A percentile compares a stretch with the other conserved stretches of the same genome.
phyloP scores from a whole-genome alignment of 1,284 basidiomycete genomes.

The Ganoderma lucidum region DNA sequence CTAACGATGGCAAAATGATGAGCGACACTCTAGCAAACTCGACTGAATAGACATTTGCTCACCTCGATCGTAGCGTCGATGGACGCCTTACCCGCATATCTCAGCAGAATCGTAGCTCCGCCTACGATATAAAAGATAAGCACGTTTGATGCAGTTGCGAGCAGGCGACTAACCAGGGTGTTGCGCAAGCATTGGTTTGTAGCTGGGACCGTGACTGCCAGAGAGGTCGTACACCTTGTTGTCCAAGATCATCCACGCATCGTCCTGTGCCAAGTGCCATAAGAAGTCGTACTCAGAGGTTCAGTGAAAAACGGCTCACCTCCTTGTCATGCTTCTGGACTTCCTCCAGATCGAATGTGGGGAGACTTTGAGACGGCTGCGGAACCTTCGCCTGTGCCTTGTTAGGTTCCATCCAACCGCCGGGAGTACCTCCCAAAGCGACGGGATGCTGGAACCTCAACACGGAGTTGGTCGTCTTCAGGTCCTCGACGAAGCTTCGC shows the following conservation, averaged over 20 bases:
- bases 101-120: slow-evolving; percentile 32
- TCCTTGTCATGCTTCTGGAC: slow-evolving; percentile 34
- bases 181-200: slow-evolving; percentile 32
- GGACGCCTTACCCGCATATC: slow-evolving; percentile 36
- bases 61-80: slow-evolving; percentile 35
- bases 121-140: slow-evolving; percentile 15
- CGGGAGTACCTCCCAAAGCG: slow-evolving; percentile 29
- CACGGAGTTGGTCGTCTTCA: slow-evolving; percentile 12
- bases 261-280: slow-evolving; percentile 24
- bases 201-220: neutral
- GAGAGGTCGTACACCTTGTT: slow-evolving; percentile 37
- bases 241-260: slow-evolving; percentile 38
- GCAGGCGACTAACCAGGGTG: slow-evolving; percentile 34
- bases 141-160: neutral
- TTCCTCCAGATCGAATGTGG: slow-evolving; percentile 33
- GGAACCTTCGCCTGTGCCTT: neutral
- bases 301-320: slow-evolving; percentile 11
- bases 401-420: slow-evolving; percentile 36
- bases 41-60: neutral
- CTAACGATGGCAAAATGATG: slow-evolving; percentile 4
- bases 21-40: neutral
- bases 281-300: neutral
- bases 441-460: slow-evolving; percentile 36
- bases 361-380: neutral
- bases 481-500: slow-evolving; percentile 22